Conservation (phyloP, 805 yeast species). For the Ogataea naganishii region DNA sequence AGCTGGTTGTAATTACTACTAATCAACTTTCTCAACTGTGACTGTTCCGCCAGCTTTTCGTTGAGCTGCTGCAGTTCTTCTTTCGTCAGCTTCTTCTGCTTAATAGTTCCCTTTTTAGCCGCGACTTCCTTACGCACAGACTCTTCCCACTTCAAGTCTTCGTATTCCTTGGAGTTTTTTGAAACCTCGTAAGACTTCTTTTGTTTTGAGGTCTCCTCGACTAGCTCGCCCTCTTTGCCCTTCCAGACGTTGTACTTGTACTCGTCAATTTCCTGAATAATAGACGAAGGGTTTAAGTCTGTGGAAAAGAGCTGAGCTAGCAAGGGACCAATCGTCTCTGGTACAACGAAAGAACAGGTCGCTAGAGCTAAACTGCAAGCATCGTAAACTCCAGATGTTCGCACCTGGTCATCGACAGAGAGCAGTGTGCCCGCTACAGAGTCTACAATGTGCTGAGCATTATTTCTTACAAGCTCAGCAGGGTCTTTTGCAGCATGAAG, state of each 20-base stretch:
- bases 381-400: conserved; percentile 36
- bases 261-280: conserved; percentile 32
- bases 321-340: conserved; percentile 44
- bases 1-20: conserved; percentile 26
- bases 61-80: conserved; percentile 65
- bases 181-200: conserved; percentile 39
- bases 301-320: conserved; percentile 32
- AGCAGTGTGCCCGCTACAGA: conserved; percentile 9
- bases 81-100: conserved; percentile 53
- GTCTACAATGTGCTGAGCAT: conserved; percentile 18
- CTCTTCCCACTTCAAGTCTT: conserved; percentile 85
- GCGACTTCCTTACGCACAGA: conserved; percentile 68
- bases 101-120: conserved; percentile 29
- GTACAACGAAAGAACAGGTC: conserved; percentile 48
- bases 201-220: conserved; percentile 28
- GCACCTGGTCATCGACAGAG: conserved; percentile 11
- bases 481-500: conserved; percentile 58
- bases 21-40: conserved; percentile 41
- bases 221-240: conserved; percentile 62
- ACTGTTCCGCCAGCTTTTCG: conserved; percentile 58
- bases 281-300: conserved; percentile 29
- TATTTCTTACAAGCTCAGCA: conserved; percentile 35
- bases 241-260: conserved; percentile 56
- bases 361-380: conserved; percentile 44
- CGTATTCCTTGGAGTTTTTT: conserved; percentile 78